Evolutionary conservation across 495 filamentous ascomycete genomes (phyloP), one percentile per base, ranked within the genome.

Genomic region (Xylaria telfairii): DNA sequence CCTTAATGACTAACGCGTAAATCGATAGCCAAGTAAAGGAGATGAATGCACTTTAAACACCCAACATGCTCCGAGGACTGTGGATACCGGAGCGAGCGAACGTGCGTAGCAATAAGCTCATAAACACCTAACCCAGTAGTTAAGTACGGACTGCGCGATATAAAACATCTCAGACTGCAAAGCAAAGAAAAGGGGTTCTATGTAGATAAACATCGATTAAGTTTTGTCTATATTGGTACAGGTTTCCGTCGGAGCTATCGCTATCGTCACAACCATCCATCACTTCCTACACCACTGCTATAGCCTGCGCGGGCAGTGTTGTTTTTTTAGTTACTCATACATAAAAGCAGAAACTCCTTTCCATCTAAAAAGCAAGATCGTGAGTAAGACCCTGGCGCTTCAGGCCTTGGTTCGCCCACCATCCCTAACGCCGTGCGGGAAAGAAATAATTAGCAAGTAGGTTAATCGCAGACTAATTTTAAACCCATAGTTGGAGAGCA

Each of bases 351-450:
- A 56, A 30, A 44, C 26, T 10, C 47, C 26, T 57, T 30, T 19
- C 49, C 66, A 46, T 44, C 24, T 44, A 44, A 51, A 26, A 62
- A 41, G 54, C 57, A 39, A 57, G 42, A 9, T 62, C 56, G 42
- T 34, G 41, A 44, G 32, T 15, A 30, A 49, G 32, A 24, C 57
- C 46, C 32, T 30, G 15, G 46, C 24, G 21, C 34, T 17, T 28
- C 32, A 41, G 30, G 67, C 30, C 46, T 37, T 53, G 41, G 17
- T 30, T 69, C 44, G 54, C 57, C 24, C 21, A 47, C 30, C 67
- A 46, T 61, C 47, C 61, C 57, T 32, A 69, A 69, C 67, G 57
- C 67, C 67, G 19, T 28, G 67, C 67, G 32, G 30, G 21, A 63
- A 63, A 47, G 60, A 63, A 42, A n/a, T 34, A 63, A 53, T 44